Evolutionary conservation across 2,329 filamentous ascomycete species (phyloP).

Genomic region (Colletotrichum cereale): DNA sequence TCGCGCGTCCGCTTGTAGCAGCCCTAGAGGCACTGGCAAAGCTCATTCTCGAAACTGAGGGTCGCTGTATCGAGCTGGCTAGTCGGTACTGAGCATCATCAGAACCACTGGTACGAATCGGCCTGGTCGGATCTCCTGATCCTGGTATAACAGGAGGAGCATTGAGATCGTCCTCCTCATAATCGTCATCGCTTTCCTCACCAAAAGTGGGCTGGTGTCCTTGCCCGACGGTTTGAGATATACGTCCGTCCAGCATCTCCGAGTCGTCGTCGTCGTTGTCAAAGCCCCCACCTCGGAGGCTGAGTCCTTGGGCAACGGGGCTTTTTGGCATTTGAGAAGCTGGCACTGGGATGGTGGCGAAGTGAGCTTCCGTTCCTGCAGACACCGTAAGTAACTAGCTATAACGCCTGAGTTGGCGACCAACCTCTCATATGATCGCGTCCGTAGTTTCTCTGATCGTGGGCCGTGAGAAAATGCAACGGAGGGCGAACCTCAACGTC

Average conservation of each 20-base stretch:
- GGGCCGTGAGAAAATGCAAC: slow-evolving; percentile 50
- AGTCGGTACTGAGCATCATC: neutral
- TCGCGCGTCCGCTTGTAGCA: neutral
- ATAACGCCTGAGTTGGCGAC: too few relatives aligned
- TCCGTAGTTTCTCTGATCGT: slow-evolving; percentile 49
- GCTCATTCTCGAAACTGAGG: neutral
- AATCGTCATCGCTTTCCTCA: neutral
- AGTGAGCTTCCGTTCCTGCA: slow-evolving; percentile 40
- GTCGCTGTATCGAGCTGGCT: neutral
- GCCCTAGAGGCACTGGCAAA: neutral
- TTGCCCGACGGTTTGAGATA: too few relatives aligned
- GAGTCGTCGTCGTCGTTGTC: slow-evolving; percentile 8
- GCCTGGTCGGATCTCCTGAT: neutral
- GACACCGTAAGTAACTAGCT: neutral
- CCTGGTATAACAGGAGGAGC: neutral
- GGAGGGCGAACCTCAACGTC: slow-evolving; percentile 45
- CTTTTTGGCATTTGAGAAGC: slow-evolving; percentile 16
- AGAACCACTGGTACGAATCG: neutral
- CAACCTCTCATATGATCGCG: slow-evolving; percentile 42
- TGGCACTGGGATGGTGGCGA: slow-evolving; percentile 30
- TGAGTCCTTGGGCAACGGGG: neutral
- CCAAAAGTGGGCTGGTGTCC: neutral
- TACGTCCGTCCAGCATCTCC: slow-evolving; percentile 2
- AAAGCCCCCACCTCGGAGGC: slow-evolving; percentile 32
- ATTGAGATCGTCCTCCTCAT: neutral